Percentiles rank a stretch among this genome's conserved stretches.
Conservation (phyloP, 169 alveolate genomes). For the Plasmodium adleri region DNA sequence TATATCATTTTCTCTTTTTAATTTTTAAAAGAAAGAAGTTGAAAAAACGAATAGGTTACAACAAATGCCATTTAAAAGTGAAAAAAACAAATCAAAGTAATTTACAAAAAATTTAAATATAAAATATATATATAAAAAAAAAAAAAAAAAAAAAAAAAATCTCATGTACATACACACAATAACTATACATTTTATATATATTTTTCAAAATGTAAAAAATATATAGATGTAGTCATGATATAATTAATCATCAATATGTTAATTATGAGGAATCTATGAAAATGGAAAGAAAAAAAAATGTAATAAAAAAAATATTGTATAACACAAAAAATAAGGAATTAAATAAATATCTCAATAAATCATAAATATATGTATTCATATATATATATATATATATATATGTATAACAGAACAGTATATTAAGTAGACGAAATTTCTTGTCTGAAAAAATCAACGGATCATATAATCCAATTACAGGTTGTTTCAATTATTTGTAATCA, state of each 20-base stretch:
- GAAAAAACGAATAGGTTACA: constrained; percentile 60
- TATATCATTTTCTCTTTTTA: no score
- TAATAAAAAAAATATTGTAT: not conserved
- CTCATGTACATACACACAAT: not conserved
- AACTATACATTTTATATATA: not conserved
- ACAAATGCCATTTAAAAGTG: constrained; percentile 74
- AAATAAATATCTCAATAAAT: no score
- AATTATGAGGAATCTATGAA: constrained; percentile 31
- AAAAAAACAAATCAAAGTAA: constrained; percentile 75
- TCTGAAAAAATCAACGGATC: constrained; percentile 43
- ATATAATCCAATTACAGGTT: constrained; percentile 72
- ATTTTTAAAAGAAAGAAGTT: constrained; percentile 30
- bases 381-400: not conserved
- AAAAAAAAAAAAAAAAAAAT: not conserved
- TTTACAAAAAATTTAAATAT: not conserved
- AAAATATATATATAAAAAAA: not conserved
- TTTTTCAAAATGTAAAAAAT: not conserved
- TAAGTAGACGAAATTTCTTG: constrained; percentile 39
- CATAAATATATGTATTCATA: no score
- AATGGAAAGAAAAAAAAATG: constrained; percentile 58
- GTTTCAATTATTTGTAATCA: not conserved
- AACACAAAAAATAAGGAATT: no score
- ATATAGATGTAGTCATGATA: constrained; percentile 59
- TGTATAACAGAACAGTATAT: not conserved
- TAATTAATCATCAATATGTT: constrained; percentile 40